phyloP scores from a whole-genome alignment of 192 early-diverging fungal genomes.

The Linnemannia elongata region DNA sequence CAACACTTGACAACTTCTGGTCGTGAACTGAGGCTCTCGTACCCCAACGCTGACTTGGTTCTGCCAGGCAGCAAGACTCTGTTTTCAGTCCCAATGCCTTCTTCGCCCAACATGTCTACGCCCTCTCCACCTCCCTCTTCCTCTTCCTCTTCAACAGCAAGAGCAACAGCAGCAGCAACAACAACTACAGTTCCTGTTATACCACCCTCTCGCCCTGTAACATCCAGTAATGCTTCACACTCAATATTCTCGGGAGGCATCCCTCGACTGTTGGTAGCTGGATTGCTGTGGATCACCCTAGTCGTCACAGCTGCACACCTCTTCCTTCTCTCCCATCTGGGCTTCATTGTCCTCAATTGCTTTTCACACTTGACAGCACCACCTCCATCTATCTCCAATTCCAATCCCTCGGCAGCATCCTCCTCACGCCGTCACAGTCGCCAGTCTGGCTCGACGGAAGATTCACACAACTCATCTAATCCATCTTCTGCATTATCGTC shows the following conservation, averaged over 20 bases:
- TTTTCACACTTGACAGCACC: slow-evolving; percentile 40
- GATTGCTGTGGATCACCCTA: slow-evolving; percentile 42
- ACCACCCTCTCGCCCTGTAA: background rate
- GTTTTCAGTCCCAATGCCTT: slow-evolving; percentile 12
- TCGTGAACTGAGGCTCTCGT: background rate
- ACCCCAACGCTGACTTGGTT: background rate
- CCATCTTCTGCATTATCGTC: slow-evolving; percentile 14
- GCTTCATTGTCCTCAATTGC: slow-evolving; percentile 48
- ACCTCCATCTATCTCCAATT: slow-evolving; percentile 2
- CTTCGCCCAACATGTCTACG: slow-evolving; percentile 17
- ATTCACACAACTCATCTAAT: background rate
- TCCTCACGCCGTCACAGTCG: slow-evolving; percentile 7
- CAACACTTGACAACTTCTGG: background rate
- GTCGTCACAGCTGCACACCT: slow-evolving; percentile 43
- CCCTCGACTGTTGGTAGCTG: slow-evolving; percentile 44
- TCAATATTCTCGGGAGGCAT: slow-evolving; percentile 25
- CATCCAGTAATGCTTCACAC: slow-evolving; percentile 13
- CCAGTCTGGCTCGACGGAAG: background rate
- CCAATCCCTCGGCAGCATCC: slow-evolving; percentile 15
- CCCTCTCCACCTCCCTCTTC: background rate
- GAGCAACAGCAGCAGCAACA: slow-evolving; percentile 5
- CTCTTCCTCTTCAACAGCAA: too few relatives aligned
- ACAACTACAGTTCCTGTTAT: slow-evolving; percentile 7
- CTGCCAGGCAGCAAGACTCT: background rate
- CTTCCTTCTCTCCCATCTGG: slow-evolving; percentile 41